A percentile compares a stretch with the other conserved stretches of the same genome.
Conservation (phyloP, 225 moss, liverwort and hornwort species). For the Physcomitrium patens region DNA sequence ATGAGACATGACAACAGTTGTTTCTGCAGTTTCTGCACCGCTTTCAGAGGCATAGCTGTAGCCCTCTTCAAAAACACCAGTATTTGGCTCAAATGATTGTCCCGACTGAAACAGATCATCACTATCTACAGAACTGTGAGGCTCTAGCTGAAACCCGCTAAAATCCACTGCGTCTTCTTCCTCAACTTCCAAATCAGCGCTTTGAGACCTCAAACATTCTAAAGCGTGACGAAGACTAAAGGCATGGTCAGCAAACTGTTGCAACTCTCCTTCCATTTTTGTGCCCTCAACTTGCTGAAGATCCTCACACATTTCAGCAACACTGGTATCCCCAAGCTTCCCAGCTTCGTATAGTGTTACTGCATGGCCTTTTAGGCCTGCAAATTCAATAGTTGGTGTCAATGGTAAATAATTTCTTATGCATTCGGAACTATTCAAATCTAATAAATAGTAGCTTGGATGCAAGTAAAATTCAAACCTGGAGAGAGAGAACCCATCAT, state of each 20-base stretch:
- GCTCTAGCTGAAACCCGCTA: slow-evolving; percentile 69
- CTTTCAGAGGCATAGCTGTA: slow-evolving; percentile 38
- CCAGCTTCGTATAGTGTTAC: slow-evolving; percentile 97
- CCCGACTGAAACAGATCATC: slow-evolving; percentile 35
- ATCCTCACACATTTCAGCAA: slow-evolving; percentile 98
- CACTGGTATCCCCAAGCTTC: slow-evolving; percentile 92
- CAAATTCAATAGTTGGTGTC: slow-evolving; percentile 24
- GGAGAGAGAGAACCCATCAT: slow-evolving; percentile 99
- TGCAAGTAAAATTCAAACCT: slow-evolving; percentile 55
- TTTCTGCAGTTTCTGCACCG: slow-evolving; percentile 28
- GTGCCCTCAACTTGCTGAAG: slow-evolving; percentile 95
- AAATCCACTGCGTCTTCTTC: slow-evolving; percentile 45
- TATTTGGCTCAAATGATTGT: slow-evolving; percentile 2
- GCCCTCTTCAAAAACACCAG: slow-evolving; percentile 46
- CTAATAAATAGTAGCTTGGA: slow-evolving; percentile 17
- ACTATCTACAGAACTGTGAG: slow-evolving; percentile 48
- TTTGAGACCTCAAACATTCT: slow-evolving; percentile 88
- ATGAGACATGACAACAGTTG: slow-evolving; percentile 26
- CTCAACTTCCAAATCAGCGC: slow-evolving; percentile 53
- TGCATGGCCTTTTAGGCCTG: slow-evolving; percentile 98
- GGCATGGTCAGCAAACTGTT: slow-evolving; percentile 95
- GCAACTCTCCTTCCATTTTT: slow-evolving; percentile 97
- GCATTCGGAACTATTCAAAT: background rate
- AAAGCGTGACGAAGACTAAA: slow-evolving; percentile 95
- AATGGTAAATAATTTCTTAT: background rate